A percentile compares a stretch with the other conserved stretches of the same genome.
Evolutionary conservation across 192 early-diverging fungal species (phyloP).

Genomic region (Gamsiella multidivaricata): DNA sequence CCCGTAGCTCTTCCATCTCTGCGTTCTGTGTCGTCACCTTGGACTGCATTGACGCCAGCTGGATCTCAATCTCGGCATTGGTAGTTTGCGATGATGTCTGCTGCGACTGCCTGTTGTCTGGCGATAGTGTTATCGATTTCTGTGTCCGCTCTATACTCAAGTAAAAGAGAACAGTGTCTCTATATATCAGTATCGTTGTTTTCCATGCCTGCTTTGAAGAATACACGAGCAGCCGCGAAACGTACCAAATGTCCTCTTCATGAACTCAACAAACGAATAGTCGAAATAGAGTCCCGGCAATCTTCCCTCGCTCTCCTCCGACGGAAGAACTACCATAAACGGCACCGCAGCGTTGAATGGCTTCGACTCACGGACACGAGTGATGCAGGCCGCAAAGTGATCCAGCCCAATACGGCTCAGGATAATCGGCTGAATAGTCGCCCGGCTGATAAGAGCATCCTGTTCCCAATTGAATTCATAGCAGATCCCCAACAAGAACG

Average conservation of each 20-base stretch:
- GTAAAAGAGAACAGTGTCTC: slow-evolving; percentile 49
- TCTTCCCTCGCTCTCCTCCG: slow-evolving; percentile 68
- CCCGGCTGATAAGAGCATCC: slow-evolving; percentile 78
- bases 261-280: slow-evolving; percentile 84
- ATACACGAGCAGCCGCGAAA: slow-evolving; percentile 34
- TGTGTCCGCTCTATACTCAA: slow-evolving; percentile 35
- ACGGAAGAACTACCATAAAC: slow-evolving; percentile 69
- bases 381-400: slow-evolving; percentile 84
- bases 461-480: slow-evolving; percentile 91
- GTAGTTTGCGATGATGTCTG: background rate
- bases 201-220: slow-evolving; percentile 32
- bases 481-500: slow-evolving; percentile 86
- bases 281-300: slow-evolving; percentile 85
- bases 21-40: slow-evolving; percentile 20
- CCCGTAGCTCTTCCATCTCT: slow-evolving; percentile 34
- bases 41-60: slow-evolving; percentile 45
- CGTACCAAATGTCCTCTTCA: slow-evolving; percentile 84
- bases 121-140: slow-evolving; percentile 36
- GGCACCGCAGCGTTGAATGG: slow-evolving; percentile 81
- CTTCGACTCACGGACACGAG: slow-evolving; percentile 85
- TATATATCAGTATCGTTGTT: too few relatives aligned
- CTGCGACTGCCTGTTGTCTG: slow-evolving; percentile 6
- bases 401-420: slow-evolving; percentile 89
- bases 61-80: slow-evolving; percentile 39
- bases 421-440: slow-evolving; percentile 85